Base-by-base conservation (phyloP, 257 asterid genomes). In the Solanum clarkiae region DNA sequence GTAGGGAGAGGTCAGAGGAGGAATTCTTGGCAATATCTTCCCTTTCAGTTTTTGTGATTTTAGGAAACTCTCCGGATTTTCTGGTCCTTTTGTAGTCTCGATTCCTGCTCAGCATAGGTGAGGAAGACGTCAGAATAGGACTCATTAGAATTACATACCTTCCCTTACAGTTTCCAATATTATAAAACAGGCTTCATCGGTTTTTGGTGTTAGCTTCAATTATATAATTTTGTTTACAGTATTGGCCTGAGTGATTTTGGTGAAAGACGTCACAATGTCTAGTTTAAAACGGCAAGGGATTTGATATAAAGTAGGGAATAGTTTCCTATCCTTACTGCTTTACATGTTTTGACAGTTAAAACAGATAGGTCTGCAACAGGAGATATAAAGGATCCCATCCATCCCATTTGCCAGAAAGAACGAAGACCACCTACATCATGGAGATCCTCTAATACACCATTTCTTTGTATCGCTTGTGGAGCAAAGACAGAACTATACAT, bases 391-490 rank as follows among this genome's bases (percentile, higher is more conserved):
- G 65, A 54, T 84, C 29, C 82, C 56, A 80, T 47, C 81, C 86
- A 91, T 87, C 75, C 88, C 15, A 24, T 79, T 71, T 44, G 86
- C 26, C 80, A 81, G 47, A 89, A 86, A 86, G 88, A 87, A 70
- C 88, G 66, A 81, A 90, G 90, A 86, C 91, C 87, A 84, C 80
- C 88, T n/a, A 65, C 70, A 65, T 86, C 86, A 66, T 84, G 81
- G 60, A 88, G 87, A 85, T 85, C 84, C 86, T 89, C 90, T 7
- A 93, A 91, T 86, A 91, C 90, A 75, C 97, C 98, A 47, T 87
- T 88, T 88, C 93, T 93, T 84, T 94, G 98, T 88, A 88, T 90
- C 77, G 84, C 88, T 86, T 94, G 98, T 93, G 96, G 93, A 70
- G 85, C 91, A 86, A 93, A 88, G 84, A 95, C 97, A 3, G 94